Percentiles rank a stretch among this genome's conserved stretches.
Conservation (phyloP, 2,329 filamentous ascomycete genomes). For the Talaromyces sp. region DNA sequence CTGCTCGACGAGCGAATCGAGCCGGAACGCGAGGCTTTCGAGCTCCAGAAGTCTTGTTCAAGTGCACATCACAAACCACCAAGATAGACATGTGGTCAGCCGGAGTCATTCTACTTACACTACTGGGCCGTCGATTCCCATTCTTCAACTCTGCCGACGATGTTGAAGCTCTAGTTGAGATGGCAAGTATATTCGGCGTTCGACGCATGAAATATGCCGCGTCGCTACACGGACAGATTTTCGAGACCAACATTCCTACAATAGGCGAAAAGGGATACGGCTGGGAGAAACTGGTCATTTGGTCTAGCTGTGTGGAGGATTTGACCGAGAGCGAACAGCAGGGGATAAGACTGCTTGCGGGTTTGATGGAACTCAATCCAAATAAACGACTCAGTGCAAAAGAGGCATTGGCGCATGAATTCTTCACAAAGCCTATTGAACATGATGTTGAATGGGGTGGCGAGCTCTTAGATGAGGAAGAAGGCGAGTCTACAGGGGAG, state of each 20-base stretch:
- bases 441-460: slow-evolving; percentile 43
- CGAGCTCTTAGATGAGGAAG: slow-evolving; percentile 30
- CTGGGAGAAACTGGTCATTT: slow-evolving; percentile 90
- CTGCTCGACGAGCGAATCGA: slow-evolving; percentile 85
- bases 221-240: slow-evolving; percentile 81
- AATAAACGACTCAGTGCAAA: slow-evolving; percentile 42
- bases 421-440: slow-evolving; percentile 42
- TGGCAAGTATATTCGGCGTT: slow-evolving; percentile 88
- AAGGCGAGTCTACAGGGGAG: slow-evolving; percentile 32
- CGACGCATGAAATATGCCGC: slow-evolving; percentile 80
- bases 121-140: slow-evolving; percentile 86
- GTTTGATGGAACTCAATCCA: slow-evolving; percentile 45
- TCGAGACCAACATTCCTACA: slow-evolving; percentile 89
- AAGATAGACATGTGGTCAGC: slow-evolving; percentile 97
- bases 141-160: slow-evolving; percentile 99
- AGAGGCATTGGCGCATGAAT: slow-evolving; percentile 45
- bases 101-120: slow-evolving; percentile 94
- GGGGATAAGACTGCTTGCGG: slow-evolving; percentile 43
- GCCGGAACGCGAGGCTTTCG: slow-evolving; percentile 94
- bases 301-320: slow-evolving; percentile 78
- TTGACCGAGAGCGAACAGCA: slow-evolving; percentile 48
- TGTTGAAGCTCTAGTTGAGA: slow-evolving; percentile 95
- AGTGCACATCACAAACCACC: slow-evolving; percentile 91
- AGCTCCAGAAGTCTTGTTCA: slow-evolving; percentile 92
- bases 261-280: slow-evolving; percentile 81